phyloP scores from a whole-genome alignment of 73 alveolate genomes.

The Uronychia binucleata region DNA sequence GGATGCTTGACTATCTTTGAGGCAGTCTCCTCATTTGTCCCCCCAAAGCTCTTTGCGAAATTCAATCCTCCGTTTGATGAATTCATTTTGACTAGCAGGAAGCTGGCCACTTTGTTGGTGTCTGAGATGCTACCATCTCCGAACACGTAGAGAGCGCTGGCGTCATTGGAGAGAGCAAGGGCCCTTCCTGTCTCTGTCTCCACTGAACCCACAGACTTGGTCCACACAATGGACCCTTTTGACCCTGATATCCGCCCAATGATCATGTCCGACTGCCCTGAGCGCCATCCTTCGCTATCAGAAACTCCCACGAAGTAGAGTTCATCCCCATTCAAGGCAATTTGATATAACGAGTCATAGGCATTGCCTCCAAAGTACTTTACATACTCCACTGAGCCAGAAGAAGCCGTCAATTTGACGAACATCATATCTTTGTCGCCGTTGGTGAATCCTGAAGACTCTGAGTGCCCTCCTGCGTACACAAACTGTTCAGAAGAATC shows the following conservation, averaged over 20 bases:
- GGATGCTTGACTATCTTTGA: not conserved
- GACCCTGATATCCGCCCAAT: not conserved
- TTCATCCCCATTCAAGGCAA: not conserved
- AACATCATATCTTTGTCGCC: constrained; percentile 5
- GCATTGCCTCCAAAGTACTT: constrained; percentile 3
- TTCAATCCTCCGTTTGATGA: not conserved
- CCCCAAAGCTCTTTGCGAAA: not conserved
- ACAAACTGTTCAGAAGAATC: not conserved
- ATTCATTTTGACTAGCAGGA: not conserved
- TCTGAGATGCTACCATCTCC: not conserved
- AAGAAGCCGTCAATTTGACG: not conserved
- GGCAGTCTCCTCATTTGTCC: not conserved
- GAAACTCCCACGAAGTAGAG: not conserved
- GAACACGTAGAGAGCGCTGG: not conserved
- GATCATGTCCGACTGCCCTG: not conserved
- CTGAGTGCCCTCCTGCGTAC: not conserved
- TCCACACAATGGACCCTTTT: not conserved
- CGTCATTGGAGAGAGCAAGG: not conserved
- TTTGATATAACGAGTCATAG: not conserved
- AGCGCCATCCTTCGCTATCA: not conserved
- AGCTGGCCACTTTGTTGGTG: not conserved
- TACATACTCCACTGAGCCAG: not conserved
- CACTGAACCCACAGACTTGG: not conserved
- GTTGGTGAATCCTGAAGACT: not conserved
- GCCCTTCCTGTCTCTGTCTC: not conserved